Percentiles rank a stretch among this genome's conserved stretches.
Evolutionary conservation across 371 early-diverging fungal species (phyloP).

Genomic region (Vairimorpha necatrix): DNA sequence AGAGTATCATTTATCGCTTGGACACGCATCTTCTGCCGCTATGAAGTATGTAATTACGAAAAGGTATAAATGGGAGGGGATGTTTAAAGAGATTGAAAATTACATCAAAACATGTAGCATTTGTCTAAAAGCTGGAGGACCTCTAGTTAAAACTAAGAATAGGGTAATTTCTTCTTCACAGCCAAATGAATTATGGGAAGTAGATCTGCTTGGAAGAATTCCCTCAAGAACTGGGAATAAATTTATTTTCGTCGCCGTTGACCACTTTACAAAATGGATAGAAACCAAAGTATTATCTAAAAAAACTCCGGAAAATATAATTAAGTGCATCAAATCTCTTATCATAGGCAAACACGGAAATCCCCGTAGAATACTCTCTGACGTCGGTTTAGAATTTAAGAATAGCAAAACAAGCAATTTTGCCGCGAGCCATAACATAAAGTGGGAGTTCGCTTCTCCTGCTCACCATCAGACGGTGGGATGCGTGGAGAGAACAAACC

Average conservation of each 20-base stretch:
- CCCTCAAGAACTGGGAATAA: neutral
- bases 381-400: neutral
- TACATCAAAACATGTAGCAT: neutral
- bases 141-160: neutral
- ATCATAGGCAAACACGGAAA: neutral
- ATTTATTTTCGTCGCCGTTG: neutral
- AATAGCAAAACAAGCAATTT: neutral
- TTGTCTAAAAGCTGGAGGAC: neutral
- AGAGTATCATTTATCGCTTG: neutral
- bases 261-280: neutral
- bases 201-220: neutral
- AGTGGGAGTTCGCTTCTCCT: neutral
- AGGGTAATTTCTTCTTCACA: neutral
- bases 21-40: neutral
- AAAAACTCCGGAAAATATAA: too few species aligned
- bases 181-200: neutral
- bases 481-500: neutral
- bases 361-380: neutral
- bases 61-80: neutral
- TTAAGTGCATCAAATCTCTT: too few species aligned
- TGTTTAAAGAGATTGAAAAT: too few species aligned
- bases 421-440: neutral
- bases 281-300: conserved; percentile 1
- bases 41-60: neutral
- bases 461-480: neutral